These are phyloP conservation scores for Globisporangium emineosum DNA, from an alignment of 352 stramenopile species.

Conservation along the genomic window DNA sequence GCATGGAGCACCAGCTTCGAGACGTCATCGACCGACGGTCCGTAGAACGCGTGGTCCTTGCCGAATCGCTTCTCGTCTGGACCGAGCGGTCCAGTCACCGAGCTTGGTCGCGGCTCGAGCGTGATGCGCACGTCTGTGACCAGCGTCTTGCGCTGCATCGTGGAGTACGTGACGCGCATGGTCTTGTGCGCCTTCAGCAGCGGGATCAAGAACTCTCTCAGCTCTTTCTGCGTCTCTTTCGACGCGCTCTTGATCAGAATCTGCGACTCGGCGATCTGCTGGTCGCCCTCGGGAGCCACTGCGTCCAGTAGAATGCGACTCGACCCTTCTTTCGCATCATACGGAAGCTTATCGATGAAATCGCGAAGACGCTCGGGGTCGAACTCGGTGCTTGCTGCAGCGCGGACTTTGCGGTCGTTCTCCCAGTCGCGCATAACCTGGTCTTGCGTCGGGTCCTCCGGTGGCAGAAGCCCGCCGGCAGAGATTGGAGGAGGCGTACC, in stretches of 20 bases:
- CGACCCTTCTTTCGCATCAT: slow-evolving; percentile 59
- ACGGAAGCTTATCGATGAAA: slow-evolving; percentile 66
- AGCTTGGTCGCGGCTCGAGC: slow-evolving; percentile 66
- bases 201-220: slow-evolving; percentile 61
- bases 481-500: slow-evolving; percentile 75
- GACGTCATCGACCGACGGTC: slow-evolving; percentile 60
- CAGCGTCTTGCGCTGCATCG: slow-evolving; percentile 65
- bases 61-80: slow-evolving; percentile 64
- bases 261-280: slow-evolving; percentile 56
- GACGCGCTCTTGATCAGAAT: slow-evolving; percentile 63
- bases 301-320: slow-evolving; percentile 58
- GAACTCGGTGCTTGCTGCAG: slow-evolving; percentile 35
- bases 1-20: slow-evolving; percentile 70
- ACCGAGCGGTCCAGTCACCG: slow-evolving; percentile 49
- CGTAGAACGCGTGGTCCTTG: slow-evolving; percentile 65
- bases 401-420: slow-evolving; percentile 57
- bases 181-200: slow-evolving; percentile 70
- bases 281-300: slow-evolving; percentile 39
- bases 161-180: slow-evolving; percentile 64
- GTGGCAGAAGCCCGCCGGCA: slow-evolving; percentile 40
- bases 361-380: slow-evolving; percentile 40
- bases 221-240: slow-evolving; percentile 47
- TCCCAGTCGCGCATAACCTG: slow-evolving; percentile 70
- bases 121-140: slow-evolving; percentile 78
- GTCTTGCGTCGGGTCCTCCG: slow-evolving; percentile 47